A percentile compares a stretch with the other conserved stretches of the same genome.
phyloP scores from a whole-genome alignment of 73 alveolate genomes.

The Symbiodinium natans region DNA sequence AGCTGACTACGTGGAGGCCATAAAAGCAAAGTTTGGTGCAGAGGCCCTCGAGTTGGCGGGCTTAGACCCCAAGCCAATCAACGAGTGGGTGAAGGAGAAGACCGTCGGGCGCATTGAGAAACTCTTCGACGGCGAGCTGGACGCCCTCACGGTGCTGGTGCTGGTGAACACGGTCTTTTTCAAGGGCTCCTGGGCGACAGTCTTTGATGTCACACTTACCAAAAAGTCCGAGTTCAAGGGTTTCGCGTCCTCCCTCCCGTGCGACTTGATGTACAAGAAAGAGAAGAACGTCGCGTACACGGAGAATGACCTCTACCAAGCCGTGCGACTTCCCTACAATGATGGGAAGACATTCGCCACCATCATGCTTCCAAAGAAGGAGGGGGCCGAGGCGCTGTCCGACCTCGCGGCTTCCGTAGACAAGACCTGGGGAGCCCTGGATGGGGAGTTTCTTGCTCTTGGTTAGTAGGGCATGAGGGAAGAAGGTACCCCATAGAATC shows the following conservation, averaged over 20 bases:
- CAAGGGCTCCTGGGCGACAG: constrained; percentile 65
- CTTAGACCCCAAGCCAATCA: constrained; percentile 49
- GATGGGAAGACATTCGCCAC: not conserved
- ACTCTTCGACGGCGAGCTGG: not conserved
- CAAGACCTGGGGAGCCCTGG: not conserved
- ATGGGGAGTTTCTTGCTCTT: too few relatives aligned
- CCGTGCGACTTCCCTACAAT: not conserved
- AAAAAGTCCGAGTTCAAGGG: not conserved
- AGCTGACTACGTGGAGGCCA: constrained; percentile 34
- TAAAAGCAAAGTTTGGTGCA: constrained; percentile 14
- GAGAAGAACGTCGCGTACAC: not conserved
- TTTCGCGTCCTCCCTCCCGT: not conserved
- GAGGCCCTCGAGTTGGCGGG: not conserved
- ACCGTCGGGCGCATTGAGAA: not conserved
- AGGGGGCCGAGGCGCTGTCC: not conserved
- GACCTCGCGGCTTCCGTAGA: not conserved
- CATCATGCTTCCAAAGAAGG: not conserved
- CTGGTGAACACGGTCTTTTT: constrained; percentile 83
- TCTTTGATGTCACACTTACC: not conserved
- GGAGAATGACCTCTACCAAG: not conserved
- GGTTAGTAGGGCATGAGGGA: too few relatives aligned
- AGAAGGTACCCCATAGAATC: too few relatives aligned
- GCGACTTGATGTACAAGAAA: not conserved
- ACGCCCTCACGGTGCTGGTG: constrained; percentile 30
- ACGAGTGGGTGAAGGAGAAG: constrained; percentile 10